phyloP scores from a whole-genome alignment of 208 protist genomes.

The Angomonas ambiguus region DNA sequence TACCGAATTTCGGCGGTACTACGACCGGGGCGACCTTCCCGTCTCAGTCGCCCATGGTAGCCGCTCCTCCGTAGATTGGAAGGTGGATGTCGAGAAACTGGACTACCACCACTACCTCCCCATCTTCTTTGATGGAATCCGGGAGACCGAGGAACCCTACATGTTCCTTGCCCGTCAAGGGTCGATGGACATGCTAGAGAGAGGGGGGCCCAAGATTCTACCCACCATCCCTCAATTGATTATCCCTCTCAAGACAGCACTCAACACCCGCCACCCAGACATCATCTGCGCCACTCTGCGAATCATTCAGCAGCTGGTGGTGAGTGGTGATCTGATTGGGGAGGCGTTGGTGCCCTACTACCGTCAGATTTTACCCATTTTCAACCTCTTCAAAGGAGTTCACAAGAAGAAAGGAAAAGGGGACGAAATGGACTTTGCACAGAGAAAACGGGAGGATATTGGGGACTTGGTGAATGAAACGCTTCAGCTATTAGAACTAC shows the following conservation, averaged over 20 bases:
- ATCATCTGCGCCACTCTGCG: conserved; percentile 95
- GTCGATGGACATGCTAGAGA: conserved; percentile 91
- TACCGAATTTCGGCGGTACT: conserved; percentile 97
- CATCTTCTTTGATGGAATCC: conserved; percentile 98
- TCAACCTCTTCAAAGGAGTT: conserved; percentile 97
- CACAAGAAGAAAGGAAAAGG: conserved; percentile 85
- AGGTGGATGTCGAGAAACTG: conserved; percentile 95
- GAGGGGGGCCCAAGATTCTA: conserved; percentile 94
- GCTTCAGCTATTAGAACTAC: conserved; percentile 92
- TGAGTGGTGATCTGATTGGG: conserved; percentile 93
- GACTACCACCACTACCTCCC: conserved; percentile 99
- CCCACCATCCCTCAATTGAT: conserved; percentile 98
- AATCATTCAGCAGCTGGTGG: conserved; percentile 95
- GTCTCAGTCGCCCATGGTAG: conserved; percentile 94
- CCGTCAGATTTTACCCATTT: conserved; percentile 97
- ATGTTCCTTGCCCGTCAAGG: conserved; percentile 95
- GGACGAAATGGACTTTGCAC: conserved; percentile 95
- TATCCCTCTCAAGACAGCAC: conserved; percentile 97
- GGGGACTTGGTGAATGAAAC: conserved; percentile 97
- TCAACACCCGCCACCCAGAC: conserved; percentile 96
- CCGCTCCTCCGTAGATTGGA: conserved; percentile 94
- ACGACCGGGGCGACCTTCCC: conserved; percentile 97
- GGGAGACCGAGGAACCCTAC: conserved; percentile 96
- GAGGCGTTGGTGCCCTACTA: conserved; percentile 98
- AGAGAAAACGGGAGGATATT: conserved; percentile 92